phyloP scores from a whole-genome alignment of 495 filamentous ascomycete genomes.

The Trypethelium eluteriae region DNA sequence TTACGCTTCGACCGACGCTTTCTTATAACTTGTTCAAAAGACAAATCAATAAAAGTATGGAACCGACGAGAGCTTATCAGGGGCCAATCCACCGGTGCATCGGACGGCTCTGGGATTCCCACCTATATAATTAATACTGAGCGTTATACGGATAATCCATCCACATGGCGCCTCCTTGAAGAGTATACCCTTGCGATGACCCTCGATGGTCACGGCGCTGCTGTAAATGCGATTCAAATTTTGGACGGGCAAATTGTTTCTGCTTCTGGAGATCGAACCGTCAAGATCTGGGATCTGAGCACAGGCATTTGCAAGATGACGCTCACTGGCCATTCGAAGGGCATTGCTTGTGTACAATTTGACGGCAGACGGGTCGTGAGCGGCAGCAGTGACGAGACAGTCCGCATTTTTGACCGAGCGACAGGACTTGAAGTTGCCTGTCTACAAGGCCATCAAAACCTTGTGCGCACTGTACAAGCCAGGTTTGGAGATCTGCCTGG shows the following conservation, averaged over 20 bases:
- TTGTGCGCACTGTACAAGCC: conserved; percentile 91
- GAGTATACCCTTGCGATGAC: conserved; percentile 71
- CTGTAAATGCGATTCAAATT: conserved; percentile 94
- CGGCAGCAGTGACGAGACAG: conserved; percentile 89
- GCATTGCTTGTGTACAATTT: conserved; percentile 95
- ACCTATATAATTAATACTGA: conserved; percentile 48
- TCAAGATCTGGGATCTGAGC: conserved; percentile 89
- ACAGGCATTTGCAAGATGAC: conserved; percentile 67
- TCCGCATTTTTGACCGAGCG: conserved; percentile 83
- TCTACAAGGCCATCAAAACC: conserved; percentile 66
- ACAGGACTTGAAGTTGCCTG: conserved; percentile 82
- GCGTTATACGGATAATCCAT: conserved; percentile 26
- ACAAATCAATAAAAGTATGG: conserved; percentile 93
- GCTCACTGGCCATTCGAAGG: conserved; percentile 80
- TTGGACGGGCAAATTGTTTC: conserved; percentile 81
- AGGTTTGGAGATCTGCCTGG: conserved; percentile 81
- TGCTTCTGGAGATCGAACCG: conserved; percentile 81
- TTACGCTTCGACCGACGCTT: conserved; percentile 85
- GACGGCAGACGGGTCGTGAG: conserved; percentile 95
- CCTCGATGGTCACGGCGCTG: conserved; percentile 75
- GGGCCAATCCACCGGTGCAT: background rate
- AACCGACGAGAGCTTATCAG: conserved; percentile 47
- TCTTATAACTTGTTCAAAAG: conserved; percentile 93
- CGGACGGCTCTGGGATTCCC: conserved; percentile 29
- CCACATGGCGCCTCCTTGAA: conserved; percentile 45